Base-by-base conservation (phyloP, 2,329 filamentous ascomycete species). In the Fusarium sp. region DNA sequence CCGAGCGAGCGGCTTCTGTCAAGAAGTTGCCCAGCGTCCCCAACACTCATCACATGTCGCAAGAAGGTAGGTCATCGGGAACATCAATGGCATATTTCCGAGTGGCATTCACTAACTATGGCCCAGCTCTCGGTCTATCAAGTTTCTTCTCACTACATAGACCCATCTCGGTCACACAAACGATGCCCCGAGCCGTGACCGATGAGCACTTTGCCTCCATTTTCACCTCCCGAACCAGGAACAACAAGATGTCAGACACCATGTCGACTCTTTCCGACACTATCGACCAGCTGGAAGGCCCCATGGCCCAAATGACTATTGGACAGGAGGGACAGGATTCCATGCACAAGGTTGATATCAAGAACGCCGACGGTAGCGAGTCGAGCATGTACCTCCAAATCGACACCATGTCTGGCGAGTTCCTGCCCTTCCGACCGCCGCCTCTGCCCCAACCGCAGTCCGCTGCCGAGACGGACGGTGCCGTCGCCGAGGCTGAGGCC, bases 111-210 rank as follows among this genome's bases (percentile, higher is more conserved):
- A 57, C 71, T 73, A 56, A 76, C 62, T 53, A 20, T 40, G 13
- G 27, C 68, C 5, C 71, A 98, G 96, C 96, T 76, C 86, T 98
- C 66, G 90, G 91, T 69, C 85, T 97, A 49, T 96, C 95, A 7
- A 91, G 91, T 65, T 98, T 99, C 85, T 98, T 98, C 84, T 96
- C 94, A 68, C 91, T 97, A 71, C 93, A 99, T 81, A 90, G 96
- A 67, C 96, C 96, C 49, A 95, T 99, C 76, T 97, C 93, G 60
- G 89, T 97, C 71, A 93, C 90, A 54, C 90, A 90, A 74, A 90
- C 91, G 72, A 90, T 97, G 76, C 96, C 91, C 61, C 89, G 87
- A 73, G 83, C 86, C 18, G 86, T 93, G 49, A 89, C 87, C 57
- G 85, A 91, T 67, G 90, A 92, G 77, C 86, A 90, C 54, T 97